phyloP scores from a whole-genome alignment of 495 filamentous ascomycete species.

The Pyrenopolyporus hunteri region DNA sequence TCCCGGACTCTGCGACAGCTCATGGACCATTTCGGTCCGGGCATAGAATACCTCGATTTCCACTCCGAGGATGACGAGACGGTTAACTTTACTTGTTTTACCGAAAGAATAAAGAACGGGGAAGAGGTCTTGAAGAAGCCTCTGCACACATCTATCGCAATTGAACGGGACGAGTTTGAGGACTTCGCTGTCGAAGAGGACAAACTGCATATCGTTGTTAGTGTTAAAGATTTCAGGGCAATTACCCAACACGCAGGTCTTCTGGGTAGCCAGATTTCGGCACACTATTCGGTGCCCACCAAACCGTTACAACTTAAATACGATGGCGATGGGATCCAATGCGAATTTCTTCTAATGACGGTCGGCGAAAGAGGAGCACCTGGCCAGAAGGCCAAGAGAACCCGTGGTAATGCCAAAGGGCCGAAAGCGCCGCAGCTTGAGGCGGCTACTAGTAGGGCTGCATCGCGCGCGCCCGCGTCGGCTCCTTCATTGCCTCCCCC shows the following conservation, averaged over 20 bases:
- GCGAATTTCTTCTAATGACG: slow-evolving; percentile 95
- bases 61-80: slow-evolving; percentile 66
- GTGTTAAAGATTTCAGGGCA: slow-evolving; percentile 93
- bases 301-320: slow-evolving; percentile 87
- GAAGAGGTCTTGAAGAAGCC: slow-evolving; percentile 96
- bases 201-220: slow-evolving; percentile 82
- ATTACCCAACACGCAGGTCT: slow-evolving; percentile 85
- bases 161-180: slow-evolving; percentile 87
- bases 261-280: slow-evolving; percentile 69
- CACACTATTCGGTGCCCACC: slow-evolving; percentile 79
- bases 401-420: slow-evolving; percentile 39
- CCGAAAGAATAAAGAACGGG: slow-evolving; percentile 83
- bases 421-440: slow-evolving; percentile 44
- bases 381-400: slow-evolving; percentile 49
- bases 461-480: slow-evolving; percentile 43
- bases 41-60: slow-evolving; percentile 90
- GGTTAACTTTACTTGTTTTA: slow-evolving; percentile 89
- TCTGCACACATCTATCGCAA: slow-evolving; percentile 86
- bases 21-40: slow-evolving; percentile 88
- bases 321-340: slow-evolving; percentile 70
- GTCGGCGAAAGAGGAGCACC: slow-evolving; percentile 70
- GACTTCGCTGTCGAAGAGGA: slow-evolving; percentile 77
- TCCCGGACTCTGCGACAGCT: slow-evolving; percentile 79
- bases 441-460: slow-evolving; percentile 44
- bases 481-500: slow-evolving; percentile 20